Evolutionary conservation across 2,329 filamentous ascomycete genomes (phyloP), one percentile per base, ranked within the genome.

Genomic region (Penicillium nordicum): DNA sequence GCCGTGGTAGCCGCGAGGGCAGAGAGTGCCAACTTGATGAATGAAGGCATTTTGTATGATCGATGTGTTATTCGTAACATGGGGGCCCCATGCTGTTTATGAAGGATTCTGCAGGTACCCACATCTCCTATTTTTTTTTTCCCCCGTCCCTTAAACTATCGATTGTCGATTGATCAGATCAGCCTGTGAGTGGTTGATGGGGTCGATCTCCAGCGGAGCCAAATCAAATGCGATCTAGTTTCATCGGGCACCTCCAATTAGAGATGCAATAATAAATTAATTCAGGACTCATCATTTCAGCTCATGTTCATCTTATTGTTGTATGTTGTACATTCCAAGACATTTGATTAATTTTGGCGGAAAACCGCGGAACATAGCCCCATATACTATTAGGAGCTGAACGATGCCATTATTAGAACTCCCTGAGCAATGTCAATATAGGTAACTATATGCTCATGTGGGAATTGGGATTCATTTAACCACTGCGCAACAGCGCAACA

Each of bases 1-100:
- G 57, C 60, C 6, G 61, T 57, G 2, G 63, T 46, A n/a, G 59
- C 56, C n/a, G 58, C 57, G 34, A 67, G 57, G 23, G 51, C 53
- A 27, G 61, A 58, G 32, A 57, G 46, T 23, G 57, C 54, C 12
- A 59, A 21, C 23, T 50, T 52, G 34, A 53, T 57, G 32, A 65
- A 43, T 16, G 58, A 64, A 30, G 53, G 61, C 65, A 70, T 64
- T 9, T 16, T 55, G 12, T n/a, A n/a, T 25, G 37, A 29, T 16
- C 16, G 34, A 14, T 23, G 30, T 30, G 8, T 4, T 18, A 21
- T 43, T 32, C n/a, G 16, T 23, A 18, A 10, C 12, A 11, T 37
- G 30, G 45, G 44, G 21, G 16, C 16, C 16, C 6, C 16, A 27
- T 46, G 42, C 51, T 29, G 29, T 36, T 41, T 41, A 54, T 42